Conservation (phyloP, 805 yeast species). For the Geotrichum ghanense region DNA sequence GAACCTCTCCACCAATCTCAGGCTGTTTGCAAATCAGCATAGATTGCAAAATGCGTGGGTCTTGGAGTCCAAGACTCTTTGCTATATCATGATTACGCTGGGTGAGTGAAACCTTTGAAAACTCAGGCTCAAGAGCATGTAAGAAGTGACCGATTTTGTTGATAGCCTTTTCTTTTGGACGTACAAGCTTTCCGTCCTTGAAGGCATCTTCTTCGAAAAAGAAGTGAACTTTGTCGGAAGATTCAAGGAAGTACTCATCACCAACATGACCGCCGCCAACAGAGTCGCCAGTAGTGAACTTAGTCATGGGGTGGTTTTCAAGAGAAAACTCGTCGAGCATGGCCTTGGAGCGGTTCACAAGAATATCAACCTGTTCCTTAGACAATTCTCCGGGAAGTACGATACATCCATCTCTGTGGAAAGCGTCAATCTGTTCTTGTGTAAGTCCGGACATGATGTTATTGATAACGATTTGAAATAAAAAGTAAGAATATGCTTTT, state of each 20-base stretch:
- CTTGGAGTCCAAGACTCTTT: conserved; percentile 38
- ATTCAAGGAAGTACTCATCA: conserved; percentile 57
- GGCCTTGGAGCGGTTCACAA: conserved; percentile 34
- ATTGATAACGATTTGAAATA: neutral
- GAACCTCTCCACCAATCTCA: conserved; percentile 59
- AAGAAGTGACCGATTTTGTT: conserved; percentile 76
- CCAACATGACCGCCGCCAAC: conserved; percentile 48
- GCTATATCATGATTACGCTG: conserved; percentile 41
- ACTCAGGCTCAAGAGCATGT: conserved; percentile 45
- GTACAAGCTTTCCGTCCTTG: conserved; percentile 36
- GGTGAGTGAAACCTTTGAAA: conserved; percentile 39
- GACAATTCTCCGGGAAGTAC: conserved; percentile 46
- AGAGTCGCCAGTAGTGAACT: conserved; percentile 45
- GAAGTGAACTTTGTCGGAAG: conserved; percentile 56
- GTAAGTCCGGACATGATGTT: conserved; percentile 26
- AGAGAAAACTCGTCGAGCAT: conserved; percentile 42
- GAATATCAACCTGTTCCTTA: conserved; percentile 27
- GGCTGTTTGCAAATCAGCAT: conserved; percentile 78
- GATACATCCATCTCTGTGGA: conserved; percentile 46
- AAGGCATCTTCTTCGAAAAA: conserved; percentile 68
- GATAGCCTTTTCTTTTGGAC: conserved; percentile 44
- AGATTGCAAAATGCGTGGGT: conserved; percentile 64
- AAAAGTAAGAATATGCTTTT: conserved; percentile 3
- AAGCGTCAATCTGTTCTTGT: conserved; percentile 37
- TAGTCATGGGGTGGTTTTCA: conserved; percentile 52